Evolutionary conservation across 116 monocot species (phyloP), one percentile per base, ranked within the genome.

Genomic region (Cymodocea nodosa): DNA sequence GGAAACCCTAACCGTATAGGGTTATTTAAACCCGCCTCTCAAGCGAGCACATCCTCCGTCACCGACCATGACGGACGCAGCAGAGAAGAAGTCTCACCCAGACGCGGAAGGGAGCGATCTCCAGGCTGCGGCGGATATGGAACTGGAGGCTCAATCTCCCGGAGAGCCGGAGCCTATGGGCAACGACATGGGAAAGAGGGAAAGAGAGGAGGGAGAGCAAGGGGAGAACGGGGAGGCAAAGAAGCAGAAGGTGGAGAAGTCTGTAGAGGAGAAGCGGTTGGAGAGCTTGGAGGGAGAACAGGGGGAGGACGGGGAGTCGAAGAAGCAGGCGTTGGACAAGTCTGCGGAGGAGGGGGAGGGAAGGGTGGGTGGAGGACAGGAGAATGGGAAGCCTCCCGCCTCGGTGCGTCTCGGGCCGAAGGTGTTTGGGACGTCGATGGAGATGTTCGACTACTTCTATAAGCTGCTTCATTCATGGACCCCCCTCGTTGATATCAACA

Each of bases 361-460:
- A 16, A 24, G 6, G 1, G 44, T 44, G 44, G 44, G 8, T 44
- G 44, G 44, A 44, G 44, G 8, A 44, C 39, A 35, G 15, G 62
- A 20, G n/a, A 51, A 48, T 15, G 68, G 24, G 62, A 62, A 75
- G 62, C 13, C 14, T 13, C 24, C 20, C 15, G 57, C 3, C 23
- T 15, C 65, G 51, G 83, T 52, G 23, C 79, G 63, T 13, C 67
- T 95, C 50, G 95, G 95, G 7, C 90, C 95, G 35, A 95, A 87
- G 76, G 64, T 35, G 52, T 95, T 95, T 57, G 68, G 13, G 25
- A 79, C 90, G 25, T 83, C 83, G 9, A 70, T 65, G 50, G 83
- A 79, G 55, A 90, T 95, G 95, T 95, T 90, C 59, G 69, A 95
- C 30, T 95, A 95, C 72, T 87, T 95, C 70, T 71, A 65, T 74